Evolutionary conservation across 139 green algal species (phyloP).

Genomic region (Auxenochlorella pyrenoidosa): DNA sequence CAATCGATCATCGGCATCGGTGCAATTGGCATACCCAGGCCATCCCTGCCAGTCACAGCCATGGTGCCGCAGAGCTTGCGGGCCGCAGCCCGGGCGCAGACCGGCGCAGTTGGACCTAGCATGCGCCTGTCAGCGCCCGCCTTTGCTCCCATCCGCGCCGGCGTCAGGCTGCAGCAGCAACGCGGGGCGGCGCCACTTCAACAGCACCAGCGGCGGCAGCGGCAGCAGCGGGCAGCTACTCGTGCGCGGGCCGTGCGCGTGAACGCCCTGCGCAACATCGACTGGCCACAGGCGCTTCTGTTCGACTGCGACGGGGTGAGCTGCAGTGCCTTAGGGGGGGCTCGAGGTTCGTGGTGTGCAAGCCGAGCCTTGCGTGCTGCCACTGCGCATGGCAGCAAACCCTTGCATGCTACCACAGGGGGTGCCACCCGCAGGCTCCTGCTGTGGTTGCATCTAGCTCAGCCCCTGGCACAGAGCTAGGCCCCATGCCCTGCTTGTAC

Average conservation of each 20-base stretch:
- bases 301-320: slow-evolving; percentile 96
- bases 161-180: not conserved
- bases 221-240: not conserved
- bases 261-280: slow-evolving; percentile 52
- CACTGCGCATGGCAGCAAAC: no score
- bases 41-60: not conserved
- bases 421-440: no score
- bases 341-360: not conserved
- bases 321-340: not conserved
- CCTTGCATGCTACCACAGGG: no score
- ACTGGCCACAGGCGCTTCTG: slow-evolving; percentile 77
- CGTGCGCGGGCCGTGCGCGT: not conserved
- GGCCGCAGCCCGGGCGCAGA: not conserved
- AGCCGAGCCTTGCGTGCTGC: no score
- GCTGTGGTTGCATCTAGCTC: no score
- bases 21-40: no score
- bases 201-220: not conserved
- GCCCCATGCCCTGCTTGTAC: no score
- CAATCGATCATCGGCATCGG: no score
- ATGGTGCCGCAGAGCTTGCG: not conserved
- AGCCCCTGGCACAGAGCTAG: no score
- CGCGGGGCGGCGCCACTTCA: not conserved
- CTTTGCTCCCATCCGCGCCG: not conserved
- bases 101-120: not conserved
- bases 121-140: not conserved